Conservation (phyloP, 371 early-diverging fungal species). For the Mucor irregularis region DNA sequence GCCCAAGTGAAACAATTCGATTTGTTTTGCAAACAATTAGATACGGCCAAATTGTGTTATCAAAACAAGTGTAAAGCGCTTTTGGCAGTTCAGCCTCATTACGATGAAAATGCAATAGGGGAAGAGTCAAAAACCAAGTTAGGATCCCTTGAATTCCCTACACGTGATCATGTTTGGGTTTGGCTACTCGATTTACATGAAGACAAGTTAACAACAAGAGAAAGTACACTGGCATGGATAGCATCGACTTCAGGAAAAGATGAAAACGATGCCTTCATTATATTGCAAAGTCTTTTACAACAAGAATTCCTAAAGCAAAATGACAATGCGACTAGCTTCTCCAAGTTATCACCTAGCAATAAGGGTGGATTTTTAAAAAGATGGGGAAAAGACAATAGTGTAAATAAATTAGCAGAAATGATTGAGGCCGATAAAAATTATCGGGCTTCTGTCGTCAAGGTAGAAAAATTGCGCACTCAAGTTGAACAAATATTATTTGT, state of each 20-base stretch:
- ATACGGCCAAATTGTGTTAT: constrained; percentile 16
- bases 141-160: constrained; percentile 10
- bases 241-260: neutral
- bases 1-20: constrained; percentile 45
- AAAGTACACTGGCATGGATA: neutral
- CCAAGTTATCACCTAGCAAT: too few species aligned
- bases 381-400: constrained; percentile 16
- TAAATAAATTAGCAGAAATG: constrained; percentile 26
- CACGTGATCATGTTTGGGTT: constrained; percentile 13
- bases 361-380: constrained; percentile 27
- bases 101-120: neutral
- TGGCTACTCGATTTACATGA: constrained; percentile 2
- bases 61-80: constrained; percentile 17
- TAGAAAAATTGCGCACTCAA: constrained; percentile 60
- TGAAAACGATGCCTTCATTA: neutral
- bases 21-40: constrained; percentile 3
- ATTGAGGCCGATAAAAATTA: constrained; percentile 63
- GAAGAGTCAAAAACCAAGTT: too few species aligned
- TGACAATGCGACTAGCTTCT: neutral
- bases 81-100: constrained; percentile 13
- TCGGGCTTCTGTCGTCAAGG: constrained; percentile 52
- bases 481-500: constrained; percentile 64
- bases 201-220: neutral
- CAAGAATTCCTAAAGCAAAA: neutral
- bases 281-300: neutral